These are phyloP conservation scores for Fusarium oligoseptatum DNA, from an alignment of 2,329 filamentous ascomycete genomes.

Conservation along the genomic window DNA sequence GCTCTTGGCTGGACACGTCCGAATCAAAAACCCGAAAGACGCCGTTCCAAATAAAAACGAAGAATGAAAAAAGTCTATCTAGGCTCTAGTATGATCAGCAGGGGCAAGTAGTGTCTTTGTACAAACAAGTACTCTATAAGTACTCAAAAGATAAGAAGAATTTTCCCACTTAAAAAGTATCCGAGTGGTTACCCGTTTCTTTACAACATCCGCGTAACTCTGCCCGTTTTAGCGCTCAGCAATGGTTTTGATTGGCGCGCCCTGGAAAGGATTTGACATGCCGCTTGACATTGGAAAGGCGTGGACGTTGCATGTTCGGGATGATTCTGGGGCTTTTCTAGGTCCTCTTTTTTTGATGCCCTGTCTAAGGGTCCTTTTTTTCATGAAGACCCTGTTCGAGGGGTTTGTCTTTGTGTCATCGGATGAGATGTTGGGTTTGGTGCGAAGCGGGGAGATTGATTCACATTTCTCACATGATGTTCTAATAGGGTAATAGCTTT, in stretches of 20 bases:
- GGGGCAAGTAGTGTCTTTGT: not conserved
- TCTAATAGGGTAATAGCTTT: not conserved
- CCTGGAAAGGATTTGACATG: slow-evolving; percentile 6
- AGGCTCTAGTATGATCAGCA: slow-evolving; percentile 1
- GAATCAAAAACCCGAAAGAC: not conserved
- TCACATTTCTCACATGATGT: not conserved
- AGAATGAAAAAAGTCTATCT: not conserved
- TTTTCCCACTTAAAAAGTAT: not conserved
- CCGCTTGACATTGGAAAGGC: slow-evolving; percentile 14
- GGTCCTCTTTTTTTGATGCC: not conserved
- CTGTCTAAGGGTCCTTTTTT: not conserved
- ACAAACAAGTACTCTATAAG: not conserved
- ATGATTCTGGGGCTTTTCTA: slow-evolving; percentile 2
- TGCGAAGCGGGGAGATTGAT: not conserved
- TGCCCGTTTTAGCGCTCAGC: slow-evolving; percentile 5
- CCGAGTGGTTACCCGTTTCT: not conserved
- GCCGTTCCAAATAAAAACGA: not conserved
- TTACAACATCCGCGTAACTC: not conserved
- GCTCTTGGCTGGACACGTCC: not conserved
- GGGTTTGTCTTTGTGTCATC: not conserved
- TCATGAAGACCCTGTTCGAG: not conserved
- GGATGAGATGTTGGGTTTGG: not conserved
- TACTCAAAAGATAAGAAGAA: not conserved
- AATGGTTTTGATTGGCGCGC: slow-evolving; percentile 2
- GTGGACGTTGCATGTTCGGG: not conserved